These are phyloP conservation scores for Berkeleyomyces rouxiae DNA, from an alignment of 2,329 filamentous ascomycete species.

Conservation along the genomic window DNA sequence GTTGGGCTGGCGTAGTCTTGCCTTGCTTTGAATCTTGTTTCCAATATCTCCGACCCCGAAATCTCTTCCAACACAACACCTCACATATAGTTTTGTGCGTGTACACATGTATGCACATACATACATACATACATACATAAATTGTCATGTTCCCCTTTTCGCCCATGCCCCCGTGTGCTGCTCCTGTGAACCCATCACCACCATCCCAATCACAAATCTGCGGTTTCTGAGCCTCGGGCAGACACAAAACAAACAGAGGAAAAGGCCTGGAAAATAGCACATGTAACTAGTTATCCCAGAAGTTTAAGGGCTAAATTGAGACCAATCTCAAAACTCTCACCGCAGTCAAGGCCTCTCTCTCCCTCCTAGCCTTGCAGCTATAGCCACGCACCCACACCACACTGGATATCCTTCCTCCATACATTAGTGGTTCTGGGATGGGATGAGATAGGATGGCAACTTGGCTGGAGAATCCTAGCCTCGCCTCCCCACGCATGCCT, in stretches of 20 bases:
- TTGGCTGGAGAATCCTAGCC: not conserved
- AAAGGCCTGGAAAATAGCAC: not conserved
- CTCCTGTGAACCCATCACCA: not conserved
- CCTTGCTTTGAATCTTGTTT: not conserved
- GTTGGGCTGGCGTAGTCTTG: not conserved
- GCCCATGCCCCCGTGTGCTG: not conserved
- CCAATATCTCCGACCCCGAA: not conserved
- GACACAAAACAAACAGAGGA: not conserved
- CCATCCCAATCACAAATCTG: not conserved
- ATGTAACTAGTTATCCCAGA: not conserved
- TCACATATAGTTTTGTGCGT: not conserved
- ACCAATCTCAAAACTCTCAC: slow-evolving; percentile 3
- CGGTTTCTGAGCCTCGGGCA: not conserved
- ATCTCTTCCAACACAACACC: not conserved
- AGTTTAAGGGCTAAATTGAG: slow-evolving; percentile 3
- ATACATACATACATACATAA: not conserved
- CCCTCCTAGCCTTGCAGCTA: not conserved
- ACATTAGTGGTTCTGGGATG: not conserved
- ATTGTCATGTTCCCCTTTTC: not conserved
- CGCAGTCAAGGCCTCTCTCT: not conserved
- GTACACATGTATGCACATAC: no score
- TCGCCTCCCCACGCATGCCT: not conserved
- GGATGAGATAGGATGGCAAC: not conserved
- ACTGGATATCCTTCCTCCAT: not conserved
- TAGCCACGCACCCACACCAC: not conserved